Evolutionary conservation across 148 eudicot genomes (phyloP), one percentile per base, ranked within the genome.

Genomic region (Camellia japonica): DNA sequence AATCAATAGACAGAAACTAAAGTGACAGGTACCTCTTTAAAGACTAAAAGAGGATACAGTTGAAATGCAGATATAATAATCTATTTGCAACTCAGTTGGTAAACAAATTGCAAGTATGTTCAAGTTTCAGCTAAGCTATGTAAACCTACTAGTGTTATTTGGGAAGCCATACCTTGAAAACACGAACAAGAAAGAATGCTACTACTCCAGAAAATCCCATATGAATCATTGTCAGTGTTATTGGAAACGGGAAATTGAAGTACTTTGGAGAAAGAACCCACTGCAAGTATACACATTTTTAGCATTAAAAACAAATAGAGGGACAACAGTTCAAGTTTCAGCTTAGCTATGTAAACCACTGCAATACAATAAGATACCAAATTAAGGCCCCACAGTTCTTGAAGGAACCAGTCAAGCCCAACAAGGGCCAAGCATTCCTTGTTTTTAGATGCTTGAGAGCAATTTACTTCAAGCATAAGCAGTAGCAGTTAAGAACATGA

Each of bases 211-310:
- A 96, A 83, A 96, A 93, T 44, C 99, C 99, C 99, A 96, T 96
- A 83, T 96, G 99, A 80, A 96, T 91, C 99, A 96, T 96, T 47
- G 99, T 96, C 42, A 96, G 95, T 56, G 99, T 96, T 75, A 96
- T 94, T 60, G 98, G 99, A 7, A 96, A 88, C 52, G 99, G 97
- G 81, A 96, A 96, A 77, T 93, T 96, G 95, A 96, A 96, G 84
- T 96, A 96, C 84, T 93, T 96, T 49, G 95, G 98, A 78, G 99
- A 96, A 79, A 96, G 99, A 87, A 96, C 98, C 99, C 99, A 96
- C 99, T 96, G 97, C 89, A 87, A 81, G 70, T 8, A 73, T 58
- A 82, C 54, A 80, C 38, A 68, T 61, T 76, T 67, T 63, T 49
- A 16, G 18, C 44, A 11, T 56, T 49, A 76, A 11, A 51, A 58